These are phyloP conservation scores for Claviceps capensis DNA, from an alignment of 2,329 filamentous ascomycete genomes.

Conservation along the genomic window DNA sequence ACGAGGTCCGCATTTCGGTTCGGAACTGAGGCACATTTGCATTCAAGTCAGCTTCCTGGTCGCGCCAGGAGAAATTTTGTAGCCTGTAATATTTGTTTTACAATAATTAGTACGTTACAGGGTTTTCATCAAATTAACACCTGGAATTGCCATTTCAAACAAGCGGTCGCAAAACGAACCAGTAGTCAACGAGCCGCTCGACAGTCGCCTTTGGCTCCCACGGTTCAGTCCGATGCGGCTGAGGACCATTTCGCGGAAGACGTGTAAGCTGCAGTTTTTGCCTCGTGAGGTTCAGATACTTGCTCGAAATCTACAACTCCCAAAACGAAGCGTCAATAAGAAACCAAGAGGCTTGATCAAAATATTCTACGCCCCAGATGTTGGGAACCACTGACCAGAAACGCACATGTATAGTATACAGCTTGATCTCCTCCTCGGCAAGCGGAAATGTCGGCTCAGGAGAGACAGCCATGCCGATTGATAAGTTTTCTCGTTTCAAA, in stretches of 20 bases:
- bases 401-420: slow-evolving; percentile 45
- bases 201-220: slow-evolving; percentile 47
- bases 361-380: no score
- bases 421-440: slow-evolving; percentile 30
- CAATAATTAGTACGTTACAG: background rate
- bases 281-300: slow-evolving; percentile 52
- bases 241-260: slow-evolving; percentile 43
- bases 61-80: slow-evolving; percentile 51
- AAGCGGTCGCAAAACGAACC: slow-evolving; percentile 25
- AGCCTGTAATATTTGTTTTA: slow-evolving; percentile 30
- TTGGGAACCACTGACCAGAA: no score
- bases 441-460: slow-evolving; percentile 11
- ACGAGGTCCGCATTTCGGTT: slow-evolving; percentile 33
- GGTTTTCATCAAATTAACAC: background rate
- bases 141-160: background rate
- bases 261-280: slow-evolving; percentile 55
- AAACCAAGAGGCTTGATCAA: background rate
- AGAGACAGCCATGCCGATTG: slow-evolving; percentile 1
- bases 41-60: slow-evolving; percentile 45
- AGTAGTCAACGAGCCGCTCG: slow-evolving; percentile 52
- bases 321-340: background rate
- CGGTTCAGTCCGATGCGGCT: slow-evolving; percentile 35
- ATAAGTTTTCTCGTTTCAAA: background rate
- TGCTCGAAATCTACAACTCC: slow-evolving; percentile 42
- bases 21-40: slow-evolving; percentile 48